These are phyloP conservation scores for Lolium perenne DNA, from an alignment of 176 grass and related monocot species.

Conservation along the genomic window DNA sequence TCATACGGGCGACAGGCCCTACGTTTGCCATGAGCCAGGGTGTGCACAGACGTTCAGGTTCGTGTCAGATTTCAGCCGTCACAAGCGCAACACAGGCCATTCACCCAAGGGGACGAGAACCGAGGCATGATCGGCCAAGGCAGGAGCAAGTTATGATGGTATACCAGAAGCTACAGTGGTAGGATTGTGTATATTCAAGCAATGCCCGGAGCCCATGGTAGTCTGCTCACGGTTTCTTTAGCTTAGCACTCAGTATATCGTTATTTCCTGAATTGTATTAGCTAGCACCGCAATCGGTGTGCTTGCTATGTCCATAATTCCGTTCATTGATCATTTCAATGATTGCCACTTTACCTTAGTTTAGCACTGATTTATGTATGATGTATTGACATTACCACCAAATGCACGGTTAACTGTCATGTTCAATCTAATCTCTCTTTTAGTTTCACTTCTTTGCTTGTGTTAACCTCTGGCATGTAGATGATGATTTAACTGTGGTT, in stretches of 20 bases:
- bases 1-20: constrained; percentile 86
- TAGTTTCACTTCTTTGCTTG: background rate
- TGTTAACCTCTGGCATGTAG: background rate
- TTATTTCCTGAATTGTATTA: constrained; percentile 17
- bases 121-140: constrained; percentile 37
- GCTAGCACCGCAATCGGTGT: constrained; percentile 26
- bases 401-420: constrained; percentile 30
- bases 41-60: constrained; percentile 93
- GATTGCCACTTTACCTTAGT: background rate
- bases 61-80: constrained; percentile 89
- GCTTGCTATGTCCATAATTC: constrained; percentile 18
- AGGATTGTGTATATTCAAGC: constrained; percentile 47
- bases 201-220: constrained; percentile 13
- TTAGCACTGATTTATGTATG: background rate
- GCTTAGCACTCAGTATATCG: constrained; percentile 12
- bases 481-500: background rate
- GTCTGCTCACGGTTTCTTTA: constrained; percentile 33
- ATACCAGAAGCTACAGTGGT: constrained; percentile 5
- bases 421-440: constrained; percentile 1
- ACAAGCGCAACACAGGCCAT: constrained; percentile 91
- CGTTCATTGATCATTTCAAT: constrained; percentile 3
- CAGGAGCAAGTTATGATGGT: constrained; percentile 15
- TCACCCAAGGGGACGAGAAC: constrained; percentile 55
- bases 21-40: constrained; percentile 72
- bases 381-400: constrained; percentile 23